Percentiles rank a stretch among this genome's conserved stretches.
Evolutionary conservation across 2,329 filamentous ascomycete genomes (phyloP).

Genomic region (Colletotrichum sp.): DNA sequence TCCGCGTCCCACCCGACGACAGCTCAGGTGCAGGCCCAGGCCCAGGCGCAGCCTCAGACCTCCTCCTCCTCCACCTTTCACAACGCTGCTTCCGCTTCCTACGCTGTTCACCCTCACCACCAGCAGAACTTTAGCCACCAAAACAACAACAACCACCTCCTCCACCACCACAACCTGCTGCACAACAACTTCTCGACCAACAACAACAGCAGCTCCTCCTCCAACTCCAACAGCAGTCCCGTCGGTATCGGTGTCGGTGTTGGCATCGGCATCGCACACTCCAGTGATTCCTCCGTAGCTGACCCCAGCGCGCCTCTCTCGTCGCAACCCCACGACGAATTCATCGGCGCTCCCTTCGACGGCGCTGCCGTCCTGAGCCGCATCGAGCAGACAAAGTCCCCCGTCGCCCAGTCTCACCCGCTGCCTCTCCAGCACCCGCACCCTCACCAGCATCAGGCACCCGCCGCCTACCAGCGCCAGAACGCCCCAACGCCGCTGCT

Average conservation of each 20-base stretch:
- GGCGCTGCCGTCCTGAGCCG: constrained; percentile 65
- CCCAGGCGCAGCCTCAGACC: constrained; percentile 26
- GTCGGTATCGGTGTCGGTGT: constrained; percentile 26
- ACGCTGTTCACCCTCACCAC: constrained; percentile 85
- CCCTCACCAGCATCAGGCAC: constrained; percentile 15
- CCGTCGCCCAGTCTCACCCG: constrained; percentile 23
- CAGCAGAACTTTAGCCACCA: constrained; percentile 8
- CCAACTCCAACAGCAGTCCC: constrained; percentile 23
- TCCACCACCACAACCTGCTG: not conserved
- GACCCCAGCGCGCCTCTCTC: constrained; percentile 37
- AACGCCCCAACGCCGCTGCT: constrained; percentile 38
- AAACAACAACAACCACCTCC: not conserved
- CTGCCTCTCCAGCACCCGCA: constrained; percentile 25
- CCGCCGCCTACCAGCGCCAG: constrained; percentile 31
- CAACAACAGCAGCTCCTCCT: not conserved
- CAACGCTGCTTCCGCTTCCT: constrained; percentile 41
- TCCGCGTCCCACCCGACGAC: not conserved
- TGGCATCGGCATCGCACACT: constrained; percentile 9
- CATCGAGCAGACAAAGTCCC: constrained; percentile 58
- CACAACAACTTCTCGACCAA: constrained; percentile 1
- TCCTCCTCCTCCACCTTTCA: constrained; percentile 31
- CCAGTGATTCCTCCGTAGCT: constrained; percentile 34
- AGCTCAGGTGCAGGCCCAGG: constrained; percentile 17
- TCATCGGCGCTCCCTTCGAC: constrained; percentile 71
- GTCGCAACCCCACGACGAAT: constrained; percentile 54